These are phyloP conservation scores for Pythium dissotocum DNA, from an alignment of 352 stramenopile species.

Conservation along the genomic window DNA sequence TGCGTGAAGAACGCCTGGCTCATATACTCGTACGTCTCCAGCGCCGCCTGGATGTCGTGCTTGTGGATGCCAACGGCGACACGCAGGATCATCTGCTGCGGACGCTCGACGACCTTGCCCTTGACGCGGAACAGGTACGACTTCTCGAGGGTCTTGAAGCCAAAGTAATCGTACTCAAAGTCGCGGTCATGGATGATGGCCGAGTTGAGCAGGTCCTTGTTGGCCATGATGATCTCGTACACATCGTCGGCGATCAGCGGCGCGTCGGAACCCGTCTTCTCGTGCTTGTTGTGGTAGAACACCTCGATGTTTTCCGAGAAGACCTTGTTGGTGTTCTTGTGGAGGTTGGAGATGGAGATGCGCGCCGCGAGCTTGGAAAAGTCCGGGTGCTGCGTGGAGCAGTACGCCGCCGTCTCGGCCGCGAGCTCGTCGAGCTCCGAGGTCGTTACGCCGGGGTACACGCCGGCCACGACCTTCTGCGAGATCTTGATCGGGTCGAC, in stretches of 20 bases:
- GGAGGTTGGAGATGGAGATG: slow-evolving; percentile 98
- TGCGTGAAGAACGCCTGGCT: slow-evolving; percentile 97
- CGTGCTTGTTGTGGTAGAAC: slow-evolving; percentile 96
- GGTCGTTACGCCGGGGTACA: slow-evolving; percentile 99
- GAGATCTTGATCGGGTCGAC: slow-evolving; percentile 97
- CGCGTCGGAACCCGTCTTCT: slow-evolving; percentile 92
- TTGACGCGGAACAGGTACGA: slow-evolving; percentile 96
- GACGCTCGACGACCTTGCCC: slow-evolving; percentile 95
- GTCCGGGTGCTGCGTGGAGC: slow-evolving; percentile 97
- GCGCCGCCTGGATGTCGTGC: slow-evolving; percentile 89
- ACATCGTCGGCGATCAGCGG: slow-evolving; percentile 95
- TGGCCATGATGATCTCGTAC: slow-evolving; percentile 94
- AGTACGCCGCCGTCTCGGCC: slow-evolving; percentile 97
- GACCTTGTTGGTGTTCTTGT: slow-evolving; percentile 98
- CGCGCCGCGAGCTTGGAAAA: slow-evolving; percentile 98
- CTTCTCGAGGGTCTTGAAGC: slow-evolving; percentile 99
- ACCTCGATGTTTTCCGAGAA: slow-evolving; percentile 94
- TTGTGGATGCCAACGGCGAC: slow-evolving; percentile 98
- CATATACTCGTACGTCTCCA: slow-evolving; percentile 99
- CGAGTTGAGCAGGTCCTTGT: slow-evolving; percentile 96
- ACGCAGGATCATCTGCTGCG: slow-evolving; percentile 99
- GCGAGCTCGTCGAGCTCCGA: slow-evolving; percentile 98
- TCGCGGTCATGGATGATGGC: slow-evolving; percentile 98
- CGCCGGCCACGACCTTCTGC: slow-evolving; percentile 98
- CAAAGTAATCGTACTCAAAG: slow-evolving; percentile 99